A percentile compares a stretch with the other conserved stretches of the same genome.
phyloP scores from a whole-genome alignment of 1,284 basidiomycete species.

The Pseudozyma tsukubaensis region DNA sequence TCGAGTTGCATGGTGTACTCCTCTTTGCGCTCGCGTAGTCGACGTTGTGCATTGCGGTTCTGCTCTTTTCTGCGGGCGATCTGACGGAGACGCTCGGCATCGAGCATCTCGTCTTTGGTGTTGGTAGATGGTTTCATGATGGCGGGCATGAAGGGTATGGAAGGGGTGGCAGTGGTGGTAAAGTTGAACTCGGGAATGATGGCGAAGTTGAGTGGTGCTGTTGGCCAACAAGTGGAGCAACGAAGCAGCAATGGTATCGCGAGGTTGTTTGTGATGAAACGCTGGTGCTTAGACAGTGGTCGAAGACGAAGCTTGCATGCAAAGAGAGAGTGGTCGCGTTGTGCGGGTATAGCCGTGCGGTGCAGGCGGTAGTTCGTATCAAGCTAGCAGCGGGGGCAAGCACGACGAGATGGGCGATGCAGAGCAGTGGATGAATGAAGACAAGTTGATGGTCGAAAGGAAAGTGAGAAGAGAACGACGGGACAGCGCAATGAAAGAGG shows the following conservation, averaged over 20 bases:
- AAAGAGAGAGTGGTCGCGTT: not conserved
- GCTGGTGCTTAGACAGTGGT: not conserved
- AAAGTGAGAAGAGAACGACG: not conserved
- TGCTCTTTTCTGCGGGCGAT: slow-evolving; percentile 52
- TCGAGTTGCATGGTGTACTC: slow-evolving; percentile 54
- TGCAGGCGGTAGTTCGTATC: slow-evolving; percentile 11
- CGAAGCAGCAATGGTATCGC: too few species aligned
- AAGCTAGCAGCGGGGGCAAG: slow-evolving; percentile 25
- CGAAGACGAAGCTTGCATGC: not conserved
- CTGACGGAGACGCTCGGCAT: slow-evolving; percentile 46
- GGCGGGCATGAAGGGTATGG: slow-evolving; percentile 20
- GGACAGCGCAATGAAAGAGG: not conserved
- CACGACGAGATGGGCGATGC: slow-evolving; percentile 11
- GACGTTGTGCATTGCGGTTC: slow-evolving; percentile 53
- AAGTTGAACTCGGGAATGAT: not conserved
- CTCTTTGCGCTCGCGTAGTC: slow-evolving; percentile 51
- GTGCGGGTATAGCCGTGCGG: not conserved
- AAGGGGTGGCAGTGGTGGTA: not conserved
- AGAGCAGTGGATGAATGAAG: not conserved
- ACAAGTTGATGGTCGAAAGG: slow-evolving; percentile 1
- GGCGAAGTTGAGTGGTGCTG: not conserved
- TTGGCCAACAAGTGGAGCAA: not conserved
- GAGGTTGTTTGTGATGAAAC: not conserved
- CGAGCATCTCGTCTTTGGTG: slow-evolving; percentile 27
- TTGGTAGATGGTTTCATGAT: slow-evolving; percentile 26